Evolutionary conservation across 441 rosid species (phyloP).

Genomic region (Erodium moschatum): DNA sequence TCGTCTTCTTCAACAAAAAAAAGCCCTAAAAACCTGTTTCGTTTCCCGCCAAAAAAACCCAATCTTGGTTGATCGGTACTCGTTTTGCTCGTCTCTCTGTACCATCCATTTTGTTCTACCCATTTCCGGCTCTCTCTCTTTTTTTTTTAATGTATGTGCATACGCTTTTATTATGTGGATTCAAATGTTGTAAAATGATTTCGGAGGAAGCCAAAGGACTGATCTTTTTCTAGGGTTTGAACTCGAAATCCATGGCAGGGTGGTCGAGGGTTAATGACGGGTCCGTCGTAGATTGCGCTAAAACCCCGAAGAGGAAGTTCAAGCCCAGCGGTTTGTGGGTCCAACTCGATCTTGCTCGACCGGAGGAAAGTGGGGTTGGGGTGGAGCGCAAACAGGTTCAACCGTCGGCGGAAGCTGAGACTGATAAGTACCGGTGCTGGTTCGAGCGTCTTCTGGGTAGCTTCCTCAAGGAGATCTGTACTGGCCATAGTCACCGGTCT

Average conservation of each 20-base stretch:
- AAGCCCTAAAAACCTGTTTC: not conserved
- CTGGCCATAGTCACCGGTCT: constrained; percentile 21
- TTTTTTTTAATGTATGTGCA: not conserved
- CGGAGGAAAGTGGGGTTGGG: not conserved
- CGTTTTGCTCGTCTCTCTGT: not conserved
- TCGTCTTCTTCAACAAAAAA: not conserved
- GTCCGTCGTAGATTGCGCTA: constrained; percentile 25
- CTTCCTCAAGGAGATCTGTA: constrained; percentile 30
- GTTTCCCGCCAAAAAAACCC: constrained; percentile 10
- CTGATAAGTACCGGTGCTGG: constrained; percentile 20
- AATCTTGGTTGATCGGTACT: not conserved
- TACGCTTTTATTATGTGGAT: too few relatives aligned
- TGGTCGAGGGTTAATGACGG: constrained; percentile 46
- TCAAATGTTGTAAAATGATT: too few relatives aligned
- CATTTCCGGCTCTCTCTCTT: not conserved
- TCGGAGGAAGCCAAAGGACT: not conserved
- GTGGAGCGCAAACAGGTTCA: constrained; percentile 2
- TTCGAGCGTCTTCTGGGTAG: constrained; percentile 25
- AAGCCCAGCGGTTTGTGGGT: constrained; percentile 16
- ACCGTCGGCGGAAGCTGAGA: constrained; percentile 14
- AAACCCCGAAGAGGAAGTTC: not conserved
- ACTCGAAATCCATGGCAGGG: constrained; percentile 53
- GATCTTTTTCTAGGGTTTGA: constrained; percentile 37
- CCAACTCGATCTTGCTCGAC: constrained; percentile 18
- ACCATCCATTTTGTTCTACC: not conserved